These are phyloP conservation scores for Metschnikowia baotianmanensis DNA, from an alignment of 805 yeast species.

Conservation along the genomic window DNA sequence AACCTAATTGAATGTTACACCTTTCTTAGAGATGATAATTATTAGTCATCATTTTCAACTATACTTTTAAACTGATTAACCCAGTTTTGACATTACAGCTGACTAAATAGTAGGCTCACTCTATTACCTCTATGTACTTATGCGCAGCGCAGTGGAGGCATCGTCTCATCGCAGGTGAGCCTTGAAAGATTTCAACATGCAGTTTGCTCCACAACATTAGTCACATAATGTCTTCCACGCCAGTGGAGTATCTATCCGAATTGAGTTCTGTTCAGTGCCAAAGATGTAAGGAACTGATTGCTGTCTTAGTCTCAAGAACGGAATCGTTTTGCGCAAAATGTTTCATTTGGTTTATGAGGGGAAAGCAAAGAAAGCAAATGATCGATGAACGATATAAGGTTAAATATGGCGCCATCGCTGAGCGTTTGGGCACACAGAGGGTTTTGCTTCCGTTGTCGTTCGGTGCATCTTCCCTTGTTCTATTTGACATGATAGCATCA, in stretches of 20 bases:
- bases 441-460: conserved; percentile 63
- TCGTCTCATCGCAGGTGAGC: conserved; percentile 11
- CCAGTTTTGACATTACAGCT: too few species aligned
- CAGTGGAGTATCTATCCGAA: conserved; percentile 16
- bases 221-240: conserved; percentile 11
- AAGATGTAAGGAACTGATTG: conserved; percentile 46
- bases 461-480: conserved; percentile 64
- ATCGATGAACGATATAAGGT: conserved; percentile 69
- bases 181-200: too few species aligned
- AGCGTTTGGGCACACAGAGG: conserved; percentile 34
- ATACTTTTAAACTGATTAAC: too few species aligned
- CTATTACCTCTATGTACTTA: too few species aligned
- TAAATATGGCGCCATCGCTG: conserved; percentile 48
- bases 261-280: conserved; percentile 31
- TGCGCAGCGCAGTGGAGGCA: neutral
- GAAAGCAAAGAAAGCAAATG: conserved; percentile 82
- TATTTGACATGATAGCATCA: conserved; percentile 63
- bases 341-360: conserved; percentile 67
- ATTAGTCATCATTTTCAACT: too few species aligned
- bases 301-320: conserved; percentile 53
- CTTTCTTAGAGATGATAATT: too few species aligned
- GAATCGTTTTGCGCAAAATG: conserved; percentile 67
- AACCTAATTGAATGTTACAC: too few species aligned
- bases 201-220: too few species aligned
- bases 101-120: too few species aligned